Evolutionary conservation across 2,329 filamentous ascomycete genomes (phyloP), one percentile per base, ranked within the genome.

Genomic region (Claviceps fusiformis): DNA sequence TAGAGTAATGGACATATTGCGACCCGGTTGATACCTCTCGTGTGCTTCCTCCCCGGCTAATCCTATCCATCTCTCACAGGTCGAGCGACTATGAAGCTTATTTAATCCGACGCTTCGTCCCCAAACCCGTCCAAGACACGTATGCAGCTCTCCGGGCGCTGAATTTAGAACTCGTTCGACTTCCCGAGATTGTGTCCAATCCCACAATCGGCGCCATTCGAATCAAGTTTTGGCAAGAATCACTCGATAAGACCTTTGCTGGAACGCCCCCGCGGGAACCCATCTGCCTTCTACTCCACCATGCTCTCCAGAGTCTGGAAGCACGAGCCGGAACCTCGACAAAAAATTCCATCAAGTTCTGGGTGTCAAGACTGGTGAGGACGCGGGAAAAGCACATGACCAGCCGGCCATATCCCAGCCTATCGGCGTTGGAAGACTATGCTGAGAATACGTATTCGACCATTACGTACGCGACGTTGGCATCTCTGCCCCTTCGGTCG

Each of bases 371-470:
- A 52, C 75, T 97, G 61, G 84, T 97, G 64, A 85, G 79, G 65
- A 86, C 89, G 5, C 79, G 93, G 53, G 89, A 95, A 69, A 84
- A 87, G 64, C 82, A 91, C 63, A 82, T 96, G 70, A 83, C 85
- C 45, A 93, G 95, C 66, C 81, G 86, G 27, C 89, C 92, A 0
- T 96, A 90, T 64, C 74, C 86, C 0, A 86, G 73, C 51, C 69
- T 97, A 49, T 77, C 80, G 2, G 79, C 83, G 0, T 72, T 97
- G 53, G 93, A 98, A 65, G 85, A 82, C 50, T 96, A 97, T 65
- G 89, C 89, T 0, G 93, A 98, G 70, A 90, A 90, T 62, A 97
- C 93, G 1, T 97, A 97, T 71, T 90, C 90, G 19, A 95, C 89
- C 0, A 75, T 97, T 48, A 82, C 95, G 70, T 98, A 98, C 68